Percentiles rank a stretch among this genome's conserved stretches.
Evolutionary conservation across 768 basidiomycete genomes (phyloP).

Genomic region (Lepiota brunneoincarnata): DNA sequence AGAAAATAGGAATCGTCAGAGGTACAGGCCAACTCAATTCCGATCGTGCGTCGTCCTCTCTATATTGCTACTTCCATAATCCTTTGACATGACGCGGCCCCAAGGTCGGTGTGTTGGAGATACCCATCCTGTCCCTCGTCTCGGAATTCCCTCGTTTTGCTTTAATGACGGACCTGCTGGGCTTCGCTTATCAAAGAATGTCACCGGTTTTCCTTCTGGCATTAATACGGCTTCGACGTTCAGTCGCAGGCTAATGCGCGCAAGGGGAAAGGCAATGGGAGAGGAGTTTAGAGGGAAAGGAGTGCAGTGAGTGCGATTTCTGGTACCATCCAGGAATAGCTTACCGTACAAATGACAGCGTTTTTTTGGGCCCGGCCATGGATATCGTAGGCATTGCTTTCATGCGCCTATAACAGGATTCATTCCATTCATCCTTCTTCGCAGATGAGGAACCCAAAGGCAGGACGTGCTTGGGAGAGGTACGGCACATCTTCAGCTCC

Average conservation of each 20-base stretch:
- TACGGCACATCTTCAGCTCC: slow-evolving; percentile 10
- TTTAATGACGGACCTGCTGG: slow-evolving; percentile 51
- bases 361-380: slow-evolving; percentile 50
- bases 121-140: slow-evolving; percentile 36
- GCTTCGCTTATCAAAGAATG: slow-evolving; percentile 37
- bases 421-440: not conserved
- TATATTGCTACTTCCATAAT: not conserved
- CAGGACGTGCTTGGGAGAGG: slow-evolving; percentile 50
- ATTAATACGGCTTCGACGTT: slow-evolving; percentile 52
- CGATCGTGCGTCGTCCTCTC: slow-evolving; percentile 22
- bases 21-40: slow-evolving; percentile 44
- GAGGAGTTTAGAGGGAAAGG: slow-evolving; percentile 72
- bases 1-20: slow-evolving; percentile 43
- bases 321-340: not conserved
- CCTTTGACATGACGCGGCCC: not conserved
- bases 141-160: slow-evolving; percentile 44
- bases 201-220: slow-evolving; percentile 56
- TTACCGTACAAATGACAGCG: slow-evolving; percentile 22
- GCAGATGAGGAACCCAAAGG: slow-evolving; percentile 52
- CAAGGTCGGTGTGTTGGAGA: slow-evolving; percentile 48
- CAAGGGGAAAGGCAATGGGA: slow-evolving; percentile 60
- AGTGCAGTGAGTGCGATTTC: slow-evolving; percentile 34
- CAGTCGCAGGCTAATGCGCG: slow-evolving; percentile 61
- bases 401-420: not conserved
- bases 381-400: slow-evolving; percentile 42